Conservation (phyloP, 2,329 filamentous ascomycete species). For the Fusarium redolens region DNA sequence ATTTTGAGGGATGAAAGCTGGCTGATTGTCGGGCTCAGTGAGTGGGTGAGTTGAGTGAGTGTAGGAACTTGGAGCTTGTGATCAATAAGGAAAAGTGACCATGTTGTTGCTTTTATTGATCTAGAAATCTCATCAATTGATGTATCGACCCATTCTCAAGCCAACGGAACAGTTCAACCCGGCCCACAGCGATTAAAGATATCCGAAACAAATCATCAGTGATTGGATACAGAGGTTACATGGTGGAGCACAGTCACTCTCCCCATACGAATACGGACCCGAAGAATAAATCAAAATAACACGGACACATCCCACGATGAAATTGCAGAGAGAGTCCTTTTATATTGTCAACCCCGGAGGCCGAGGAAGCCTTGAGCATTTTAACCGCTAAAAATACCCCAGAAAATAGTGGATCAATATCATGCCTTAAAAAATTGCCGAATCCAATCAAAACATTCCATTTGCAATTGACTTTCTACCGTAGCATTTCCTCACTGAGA, state of each 20-base stretch:
- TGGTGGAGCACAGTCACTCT: not conserved
- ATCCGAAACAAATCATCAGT: not conserved
- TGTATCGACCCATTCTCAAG: slow-evolving; percentile 33
- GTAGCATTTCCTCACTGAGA: not conserved
- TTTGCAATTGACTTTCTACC: not conserved
- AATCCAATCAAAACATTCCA: not conserved
- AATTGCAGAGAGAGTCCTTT: accelerated
- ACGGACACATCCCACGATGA: accelerated
- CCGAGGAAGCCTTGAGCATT: not conserved
- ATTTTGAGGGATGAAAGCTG: slow-evolving; percentile 1
- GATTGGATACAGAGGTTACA: accelerated
- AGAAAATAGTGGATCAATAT: not conserved
- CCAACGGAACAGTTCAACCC: slow-evolving; percentile 30
- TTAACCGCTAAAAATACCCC: not conserved
- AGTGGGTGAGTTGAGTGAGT: not conserved
- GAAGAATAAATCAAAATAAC: accelerated
- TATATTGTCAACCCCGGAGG: not conserved
- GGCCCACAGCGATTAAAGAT: slow-evolving; percentile 23
- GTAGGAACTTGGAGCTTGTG: no score
- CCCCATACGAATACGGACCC: slow-evolving; percentile 19
- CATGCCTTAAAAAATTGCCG: not conserved
- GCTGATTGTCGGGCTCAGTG: accelerated
- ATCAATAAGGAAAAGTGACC: not conserved
- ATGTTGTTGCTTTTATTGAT: not conserved
- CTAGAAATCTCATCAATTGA: not conserved